phyloP scores from a whole-genome alignment of 768 basidiomycete genomes.

The Suillus paluster region DNA sequence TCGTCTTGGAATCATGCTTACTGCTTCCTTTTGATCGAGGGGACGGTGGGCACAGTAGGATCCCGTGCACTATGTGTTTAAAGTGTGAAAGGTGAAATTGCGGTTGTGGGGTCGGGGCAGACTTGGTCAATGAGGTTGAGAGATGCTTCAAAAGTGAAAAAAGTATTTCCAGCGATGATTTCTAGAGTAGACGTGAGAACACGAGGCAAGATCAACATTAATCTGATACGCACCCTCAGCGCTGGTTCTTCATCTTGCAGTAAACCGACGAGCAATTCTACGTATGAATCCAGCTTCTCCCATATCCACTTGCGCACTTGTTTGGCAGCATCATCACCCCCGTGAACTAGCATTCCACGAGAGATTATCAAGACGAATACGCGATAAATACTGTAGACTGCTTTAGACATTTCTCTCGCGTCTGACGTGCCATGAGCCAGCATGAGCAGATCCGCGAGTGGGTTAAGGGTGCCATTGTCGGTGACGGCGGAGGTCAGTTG shows the following conservation, averaged over 20 bases:
- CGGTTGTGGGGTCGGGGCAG: slow-evolving; percentile 48
- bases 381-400: slow-evolving; percentile 82
- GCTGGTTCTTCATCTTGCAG: slow-evolving; percentile 78
- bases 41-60: slow-evolving; percentile 67
- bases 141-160: slow-evolving; percentile 79
- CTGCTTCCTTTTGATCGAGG: slow-evolving; percentile 25
- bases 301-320: slow-evolving; percentile 79
- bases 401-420: slow-evolving; percentile 67
- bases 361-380: slow-evolving; percentile 69
- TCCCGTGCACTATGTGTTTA: slow-evolving; percentile 60
- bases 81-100: slow-evolving; percentile 75
- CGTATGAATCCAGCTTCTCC: slow-evolving; percentile 73
- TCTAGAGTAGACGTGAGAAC: slow-evolving; percentile 43
- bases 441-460: slow-evolving; percentile 73
- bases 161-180: slow-evolving; percentile 72
- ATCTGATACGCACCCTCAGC: slow-evolving; percentile 60
- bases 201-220: background rate
- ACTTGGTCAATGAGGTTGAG: slow-evolving; percentile 62
- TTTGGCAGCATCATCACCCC: slow-evolving; percentile 56
- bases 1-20: slow-evolving; percentile 43
- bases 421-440: slow-evolving; percentile 53
- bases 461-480: slow-evolving; percentile 70
- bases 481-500: slow-evolving; percentile 57
- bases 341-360: slow-evolving; percentile 56
- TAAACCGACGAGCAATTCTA: slow-evolving; percentile 67